Base-by-base conservation (phyloP, 2,329 filamentous ascomycete genomes). In the Colletotrichum trifolii region DNA sequence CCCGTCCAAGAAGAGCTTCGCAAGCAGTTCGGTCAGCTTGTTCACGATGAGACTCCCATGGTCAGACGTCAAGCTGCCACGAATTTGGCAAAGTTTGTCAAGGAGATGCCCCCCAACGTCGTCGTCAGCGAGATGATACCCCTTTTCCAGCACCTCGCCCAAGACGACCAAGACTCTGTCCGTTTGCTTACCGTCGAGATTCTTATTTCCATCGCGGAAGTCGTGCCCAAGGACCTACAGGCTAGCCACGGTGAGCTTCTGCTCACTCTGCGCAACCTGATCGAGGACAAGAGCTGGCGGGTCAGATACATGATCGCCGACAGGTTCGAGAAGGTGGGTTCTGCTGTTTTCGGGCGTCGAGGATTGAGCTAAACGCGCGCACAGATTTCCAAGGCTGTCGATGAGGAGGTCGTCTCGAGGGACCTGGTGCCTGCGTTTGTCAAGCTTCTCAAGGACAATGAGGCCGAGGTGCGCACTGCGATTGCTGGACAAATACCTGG, bases 271-370 rank as follows among this genome's bases (percentile, higher is more conserved):
- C 91, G 96, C 73, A 97, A 89, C 81, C 81, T 99, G 75, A 98
- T 99, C 81, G 96, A 97, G 74, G 96, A 99, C 79, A 99, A 98
- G 88, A 98, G 96, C 82, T 99, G 96, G 96, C 90, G 96, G 75
- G 96, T 99, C 66, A 89, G 96, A 77, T 99, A 98, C 80, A 99
- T 99, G 96, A 96, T 99, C 72, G 96, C 96, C 53, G 96, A 99
- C 79, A 89, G 94, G 76, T 99, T 97, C 75, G 96, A 99, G 80
- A 97, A 98, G 91, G 93, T 93, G 54, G 75, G 73, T 45, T 43
- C 25, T 34, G 69, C 61, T 48, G 11, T 3, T 36, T 33, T 15
- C n/a, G 9, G n/a, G 6, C 5, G 42, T 35, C 13, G 6, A 70
- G 74, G 67, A 74, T 12, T 15, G 12, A 42, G 17, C 40, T 60